These are phyloP conservation scores for Marasmius oreades DNA, from an alignment of 1,284 basidiomycete genomes.

Conservation along the genomic window DNA sequence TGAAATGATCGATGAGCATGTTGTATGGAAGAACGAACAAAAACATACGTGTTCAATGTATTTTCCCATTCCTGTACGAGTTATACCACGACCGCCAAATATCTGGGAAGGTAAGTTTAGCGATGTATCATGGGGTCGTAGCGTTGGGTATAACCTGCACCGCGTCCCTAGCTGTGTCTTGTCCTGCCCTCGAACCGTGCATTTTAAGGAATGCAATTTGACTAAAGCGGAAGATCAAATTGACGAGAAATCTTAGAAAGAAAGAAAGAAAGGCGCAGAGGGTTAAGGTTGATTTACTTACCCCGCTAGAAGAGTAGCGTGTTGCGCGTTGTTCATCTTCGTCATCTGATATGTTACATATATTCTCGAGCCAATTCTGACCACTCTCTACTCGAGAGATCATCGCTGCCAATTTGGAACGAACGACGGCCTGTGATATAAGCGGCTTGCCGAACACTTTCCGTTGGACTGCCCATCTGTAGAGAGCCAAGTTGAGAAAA, in stretches of 20 bases:
- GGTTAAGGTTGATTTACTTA: constrained; percentile 25
- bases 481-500: not conserved
- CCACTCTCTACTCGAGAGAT: constrained; percentile 72
- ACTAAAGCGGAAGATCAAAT: constrained; percentile 27
- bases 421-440: constrained; percentile 75
- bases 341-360: constrained; percentile 81
- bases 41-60: constrained; percentile 57
- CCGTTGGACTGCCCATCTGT: constrained; percentile 61
- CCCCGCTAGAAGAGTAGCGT: constrained; percentile 43
- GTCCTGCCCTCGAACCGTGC: constrained; percentile 50
- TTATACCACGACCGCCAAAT: constrained; percentile 67
- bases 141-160: constrained; percentile 34
- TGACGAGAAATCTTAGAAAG: constrained; percentile 5
- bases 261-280: too few relatives aligned
- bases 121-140: constrained; percentile 1
- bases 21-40: constrained; percentile 12
- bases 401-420: constrained; percentile 75
- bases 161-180: constrained; percentile 63
- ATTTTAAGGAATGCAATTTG: constrained; percentile 71
- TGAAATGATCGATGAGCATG: not conserved
- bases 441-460: constrained; percentile 79
- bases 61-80: constrained; percentile 64
- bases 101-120: constrained; percentile 38
- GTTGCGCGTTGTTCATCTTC: constrained; percentile 52
- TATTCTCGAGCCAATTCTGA: constrained; percentile 79